Base-by-base conservation (phyloP, 179 eudicot species). In the Pouteria campechiana region DNA sequence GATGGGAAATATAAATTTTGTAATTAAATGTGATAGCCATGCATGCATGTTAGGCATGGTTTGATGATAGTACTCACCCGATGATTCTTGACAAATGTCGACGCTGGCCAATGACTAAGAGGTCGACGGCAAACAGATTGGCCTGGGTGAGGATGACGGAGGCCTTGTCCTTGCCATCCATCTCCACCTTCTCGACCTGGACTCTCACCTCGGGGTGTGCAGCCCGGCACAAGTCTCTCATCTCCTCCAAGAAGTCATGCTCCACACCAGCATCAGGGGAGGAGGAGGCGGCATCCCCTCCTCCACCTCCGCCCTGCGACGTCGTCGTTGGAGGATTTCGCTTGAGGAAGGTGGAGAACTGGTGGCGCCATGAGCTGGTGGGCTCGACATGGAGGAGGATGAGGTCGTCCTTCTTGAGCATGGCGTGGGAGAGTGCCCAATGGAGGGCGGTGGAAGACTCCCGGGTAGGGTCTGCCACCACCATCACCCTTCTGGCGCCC, bases 21-120 rank as follows among this genome's bases (percentile, higher is more conserved):
- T 13, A 41, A 6, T 9, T 5, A 37, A 18, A 37, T 37, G 12
- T 2, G 10, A 8, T 7, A 17, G 2, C 0, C 21, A 7, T 8
- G 9, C 8, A 37, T 6, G 4, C 18, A 7, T 16, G 24, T 3
- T 11, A 5, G 30, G 30, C 4, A 9, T 13, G 3, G 12, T 53
- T 17, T 4, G 13, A 1, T 9, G 9, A 44, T 14, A 1, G 5
- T 2, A 68, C 76, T 52, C 14, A 73, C 90, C 85, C 73, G 60
- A 74, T 52, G 6, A 81, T 53, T 8, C 48, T 56, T 29, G 79
- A 50, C 27, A 73, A 25, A 33, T 52, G 57, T 41, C 66, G 55
- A n/a, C 69, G 66, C 37, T 77, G 85, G 9, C 92, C 92, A 17
- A 77, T 32, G 24, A 77, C 56, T 32, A 81, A 72, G 41, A 77